A percentile compares a stretch with the other conserved stretches of the same genome.
phyloP scores from a whole-genome alignment of 192 early-diverging fungal species.

The Spizellomyces sp. region DNA sequence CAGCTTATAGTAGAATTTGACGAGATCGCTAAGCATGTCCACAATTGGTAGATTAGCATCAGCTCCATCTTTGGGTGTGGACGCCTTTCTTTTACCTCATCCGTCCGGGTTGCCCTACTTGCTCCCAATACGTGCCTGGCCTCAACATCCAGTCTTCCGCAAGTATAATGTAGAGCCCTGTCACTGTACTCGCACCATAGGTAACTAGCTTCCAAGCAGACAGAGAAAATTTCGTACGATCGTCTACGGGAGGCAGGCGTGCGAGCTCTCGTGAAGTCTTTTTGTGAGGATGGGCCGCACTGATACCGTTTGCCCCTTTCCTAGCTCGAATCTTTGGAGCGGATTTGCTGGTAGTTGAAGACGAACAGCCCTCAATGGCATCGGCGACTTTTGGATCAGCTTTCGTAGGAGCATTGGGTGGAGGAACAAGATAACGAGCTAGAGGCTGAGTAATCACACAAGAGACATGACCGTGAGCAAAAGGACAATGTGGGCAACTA shows the following conservation, averaged over 20 bases:
- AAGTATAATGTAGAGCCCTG: slow-evolving; percentile 12
- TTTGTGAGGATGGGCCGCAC: neutral
- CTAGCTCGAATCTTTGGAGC: neutral
- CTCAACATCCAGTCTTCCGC: slow-evolving; percentile 21
- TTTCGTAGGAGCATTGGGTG: neutral
- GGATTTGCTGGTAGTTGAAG: slow-evolving; percentile 11
- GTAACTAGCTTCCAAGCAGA: slow-evolving; percentile 29
- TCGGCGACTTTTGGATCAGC: neutral
- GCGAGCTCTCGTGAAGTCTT: neutral
- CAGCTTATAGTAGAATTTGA: slow-evolving; percentile 45
- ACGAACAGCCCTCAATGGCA: slow-evolving; percentile 9
- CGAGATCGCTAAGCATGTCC: neutral
- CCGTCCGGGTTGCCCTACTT: slow-evolving; percentile 3
- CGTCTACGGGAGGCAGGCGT: slow-evolving; percentile 1
- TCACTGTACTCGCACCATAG: slow-evolving; percentile 19
- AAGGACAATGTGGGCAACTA: too few relatives aligned
- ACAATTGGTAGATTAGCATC: too few relatives aligned
- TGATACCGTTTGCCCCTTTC: neutral
- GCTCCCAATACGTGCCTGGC: slow-evolving; percentile 14
- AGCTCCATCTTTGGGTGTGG: too few relatives aligned
- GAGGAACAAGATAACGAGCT: neutral
- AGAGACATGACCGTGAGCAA: too few relatives aligned
- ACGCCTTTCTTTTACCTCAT: neutral
- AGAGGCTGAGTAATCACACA: slow-evolving; percentile 4
- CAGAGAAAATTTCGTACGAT: slow-evolving; percentile 20